Conservation (phyloP, 129 eudicot species). For the Deinandra increscens region DNA sequence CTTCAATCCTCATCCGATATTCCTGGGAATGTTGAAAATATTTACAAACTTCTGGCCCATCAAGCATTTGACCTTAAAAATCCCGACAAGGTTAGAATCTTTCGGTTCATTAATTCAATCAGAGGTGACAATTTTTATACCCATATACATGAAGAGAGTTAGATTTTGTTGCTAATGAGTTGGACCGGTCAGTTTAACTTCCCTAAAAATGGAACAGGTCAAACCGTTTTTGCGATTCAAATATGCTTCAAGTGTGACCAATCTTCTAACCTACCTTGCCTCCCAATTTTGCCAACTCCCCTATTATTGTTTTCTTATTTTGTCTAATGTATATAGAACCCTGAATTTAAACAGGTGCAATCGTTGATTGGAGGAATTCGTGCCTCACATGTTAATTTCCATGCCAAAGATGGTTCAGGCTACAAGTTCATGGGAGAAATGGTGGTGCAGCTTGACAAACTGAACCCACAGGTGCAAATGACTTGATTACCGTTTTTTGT, state of each 20-base stretch:
- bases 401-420: constrained; percentile 92
- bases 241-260: neutral
- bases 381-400: constrained; percentile 90
- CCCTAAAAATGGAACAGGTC: neutral
- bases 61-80: constrained; percentile 91
- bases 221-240: neutral
- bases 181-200: neutral
- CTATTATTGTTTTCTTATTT: neutral
- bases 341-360: constrained; percentile 52
- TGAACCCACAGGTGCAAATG: constrained; percentile 82
- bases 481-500: neutral
- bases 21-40: constrained; percentile 93
- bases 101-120: neutral
- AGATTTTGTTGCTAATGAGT: neutral
- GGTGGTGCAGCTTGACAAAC: constrained; percentile 86
- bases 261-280: too few species aligned
- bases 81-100: constrained; percentile 73
- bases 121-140: neutral
- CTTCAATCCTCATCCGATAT: constrained; percentile 91
- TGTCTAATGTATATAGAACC: neutral
- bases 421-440: constrained; percentile 85
- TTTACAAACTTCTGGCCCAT: constrained; percentile 65
- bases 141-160: neutral
- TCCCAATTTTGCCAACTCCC: too few species aligned
- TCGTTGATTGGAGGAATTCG: constrained; percentile 89